Percentiles rank a stretch among this genome's conserved stretches.
Evolutionary conservation across 163 green algal species (phyloP).

Genomic region (Prototheca stagnorum): DNA sequence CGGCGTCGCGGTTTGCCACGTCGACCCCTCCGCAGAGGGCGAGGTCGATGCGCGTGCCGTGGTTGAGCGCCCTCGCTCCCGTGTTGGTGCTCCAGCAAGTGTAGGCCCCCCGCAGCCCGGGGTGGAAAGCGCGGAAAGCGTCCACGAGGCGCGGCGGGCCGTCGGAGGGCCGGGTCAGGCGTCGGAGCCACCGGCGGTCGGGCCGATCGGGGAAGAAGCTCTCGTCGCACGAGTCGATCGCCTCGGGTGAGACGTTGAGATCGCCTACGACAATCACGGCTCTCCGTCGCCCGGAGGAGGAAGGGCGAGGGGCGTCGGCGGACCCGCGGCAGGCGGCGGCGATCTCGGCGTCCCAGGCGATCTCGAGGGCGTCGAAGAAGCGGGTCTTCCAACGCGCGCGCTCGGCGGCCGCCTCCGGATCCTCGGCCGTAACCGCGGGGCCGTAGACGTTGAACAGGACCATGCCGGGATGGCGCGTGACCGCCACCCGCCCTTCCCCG

Average conservation of each 20-base stretch:
- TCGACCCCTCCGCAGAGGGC: no score
- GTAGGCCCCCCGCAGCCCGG: slow-evolving; percentile 21
- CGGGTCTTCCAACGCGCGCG: no score
- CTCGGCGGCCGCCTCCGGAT: slow-evolving; percentile 24
- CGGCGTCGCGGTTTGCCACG: no score
- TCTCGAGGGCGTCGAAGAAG: no score
- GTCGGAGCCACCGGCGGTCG: slow-evolving; percentile 14
- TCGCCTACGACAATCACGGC: slow-evolving; percentile 54
- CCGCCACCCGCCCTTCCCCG: slow-evolving; percentile 42
- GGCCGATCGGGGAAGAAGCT: neutral
- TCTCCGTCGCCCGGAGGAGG: slow-evolving; percentile 14
- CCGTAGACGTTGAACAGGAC: slow-evolving; percentile 71
- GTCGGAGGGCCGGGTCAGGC: slow-evolving; percentile 3
- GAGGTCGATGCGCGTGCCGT: slow-evolving; percentile 62
- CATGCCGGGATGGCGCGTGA: slow-evolving; percentile 56
- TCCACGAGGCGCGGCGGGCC: slow-evolving; percentile 5
- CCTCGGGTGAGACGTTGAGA: slow-evolving; percentile 49
- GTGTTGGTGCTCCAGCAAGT: slow-evolving; percentile 53
- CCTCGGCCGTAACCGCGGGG: slow-evolving; percentile 41
- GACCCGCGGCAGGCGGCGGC: no score
- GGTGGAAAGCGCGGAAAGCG: slow-evolving; percentile 11
- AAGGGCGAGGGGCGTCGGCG: no score
- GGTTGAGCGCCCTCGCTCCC: slow-evolving; percentile 53
- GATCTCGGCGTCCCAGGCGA: no score
- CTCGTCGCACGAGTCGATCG: slow-evolving; percentile 13